phyloP scores from a whole-genome alignment of 345 rosid species.

The Crucihimalaya himalaica region DNA sequence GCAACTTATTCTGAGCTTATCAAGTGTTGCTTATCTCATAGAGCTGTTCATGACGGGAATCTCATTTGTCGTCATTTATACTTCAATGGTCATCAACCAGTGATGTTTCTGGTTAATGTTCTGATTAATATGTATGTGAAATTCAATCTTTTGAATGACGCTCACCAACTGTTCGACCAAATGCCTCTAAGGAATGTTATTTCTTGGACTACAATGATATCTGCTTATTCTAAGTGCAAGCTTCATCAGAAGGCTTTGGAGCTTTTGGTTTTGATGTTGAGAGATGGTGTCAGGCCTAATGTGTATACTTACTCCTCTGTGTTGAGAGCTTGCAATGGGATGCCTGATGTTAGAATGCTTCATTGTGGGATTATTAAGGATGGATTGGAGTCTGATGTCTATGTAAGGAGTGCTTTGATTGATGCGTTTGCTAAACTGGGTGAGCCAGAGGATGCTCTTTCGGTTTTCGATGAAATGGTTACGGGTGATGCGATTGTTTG shows the following conservation, averaged over 20 bases:
- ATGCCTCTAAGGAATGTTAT: slow-evolving; percentile 45
- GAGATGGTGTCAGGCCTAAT: slow-evolving; percentile 61
- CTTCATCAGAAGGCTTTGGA: slow-evolving; percentile 38
- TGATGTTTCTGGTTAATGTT: slow-evolving; percentile 50
- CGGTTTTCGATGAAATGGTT: slow-evolving; percentile 57
- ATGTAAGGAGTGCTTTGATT: slow-evolving; percentile 67
- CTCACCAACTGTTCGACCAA: slow-evolving; percentile 44
- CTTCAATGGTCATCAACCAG: slow-evolving; percentile 48
- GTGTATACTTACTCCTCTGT: slow-evolving; percentile 69
- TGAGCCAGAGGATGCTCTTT: slow-evolving; percentile 45
- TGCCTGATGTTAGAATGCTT: slow-evolving; percentile 51
- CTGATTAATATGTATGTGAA: slow-evolving; percentile 60
- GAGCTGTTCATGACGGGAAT: slow-evolving; percentile 53
- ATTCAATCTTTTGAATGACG: slow-evolving; percentile 47
- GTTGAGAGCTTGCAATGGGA: slow-evolving; percentile 53
- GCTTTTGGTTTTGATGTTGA: slow-evolving; percentile 53
- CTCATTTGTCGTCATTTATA: slow-evolving; percentile 56
- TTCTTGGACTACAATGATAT: slow-evolving; percentile 79
- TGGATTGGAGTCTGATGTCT: slow-evolving; percentile 69
- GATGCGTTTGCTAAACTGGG: slow-evolving; percentile 66
- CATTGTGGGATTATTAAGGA: slow-evolving; percentile 54
- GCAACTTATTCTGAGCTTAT: slow-evolving; percentile 58
- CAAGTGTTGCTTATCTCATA: slow-evolving; percentile 55
- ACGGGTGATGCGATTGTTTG: slow-evolving; percentile 69
- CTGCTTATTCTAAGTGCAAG: slow-evolving; percentile 52